Percentiles rank a stretch among this genome's conserved stretches.
These are phyloP conservation scores for Dryas octopetala DNA, from an alignment of 306 rosid species.

Conservation along the genomic window DNA sequence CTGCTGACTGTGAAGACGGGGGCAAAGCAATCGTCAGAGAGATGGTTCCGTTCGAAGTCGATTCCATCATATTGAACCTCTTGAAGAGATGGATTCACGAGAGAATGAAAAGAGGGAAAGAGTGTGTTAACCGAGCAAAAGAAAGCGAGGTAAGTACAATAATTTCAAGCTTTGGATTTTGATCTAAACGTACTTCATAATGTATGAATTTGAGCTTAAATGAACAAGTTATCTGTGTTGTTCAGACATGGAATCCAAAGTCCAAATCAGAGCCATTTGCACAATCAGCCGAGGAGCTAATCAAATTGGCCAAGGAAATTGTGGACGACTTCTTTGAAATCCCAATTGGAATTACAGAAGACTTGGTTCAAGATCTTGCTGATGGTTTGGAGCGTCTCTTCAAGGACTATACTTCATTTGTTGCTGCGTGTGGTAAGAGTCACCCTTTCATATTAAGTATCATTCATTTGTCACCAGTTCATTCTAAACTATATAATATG, in stretches of 20 bases:
- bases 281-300: conserved; percentile 67
- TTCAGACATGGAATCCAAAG: conserved; percentile 95
- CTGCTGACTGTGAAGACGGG: conserved; percentile 64
- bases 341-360: conserved; percentile 76
- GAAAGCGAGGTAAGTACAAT: conserved; percentile 68
- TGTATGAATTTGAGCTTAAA: not conserved
- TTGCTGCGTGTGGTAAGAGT: conserved; percentile 75
- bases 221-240: not conserved
- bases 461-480: not conserved
- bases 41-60: conserved; percentile 92
- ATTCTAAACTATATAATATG: too few relatives aligned
- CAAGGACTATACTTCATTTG: conserved; percentile 66
- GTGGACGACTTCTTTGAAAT: conserved; percentile 71
- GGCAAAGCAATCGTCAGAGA: conserved; percentile 62
- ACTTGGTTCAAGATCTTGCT: conserved; percentile 70
- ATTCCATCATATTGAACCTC: conserved; percentile 62
- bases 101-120: conserved; percentile 49
- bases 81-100: conserved; percentile 70
- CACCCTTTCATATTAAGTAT: not conserved
- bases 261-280: conserved; percentile 83
- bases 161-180: not conserved
- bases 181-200: not conserved
- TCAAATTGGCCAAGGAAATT: conserved; percentile 48
- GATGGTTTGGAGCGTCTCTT: conserved; percentile 61
- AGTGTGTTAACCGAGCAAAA: conserved; percentile 53